Evolutionary conservation across 768 basidiomycete species (phyloP), one percentile per base, ranked within the genome.

Genomic region (Hortiboletus campestris): DNA sequence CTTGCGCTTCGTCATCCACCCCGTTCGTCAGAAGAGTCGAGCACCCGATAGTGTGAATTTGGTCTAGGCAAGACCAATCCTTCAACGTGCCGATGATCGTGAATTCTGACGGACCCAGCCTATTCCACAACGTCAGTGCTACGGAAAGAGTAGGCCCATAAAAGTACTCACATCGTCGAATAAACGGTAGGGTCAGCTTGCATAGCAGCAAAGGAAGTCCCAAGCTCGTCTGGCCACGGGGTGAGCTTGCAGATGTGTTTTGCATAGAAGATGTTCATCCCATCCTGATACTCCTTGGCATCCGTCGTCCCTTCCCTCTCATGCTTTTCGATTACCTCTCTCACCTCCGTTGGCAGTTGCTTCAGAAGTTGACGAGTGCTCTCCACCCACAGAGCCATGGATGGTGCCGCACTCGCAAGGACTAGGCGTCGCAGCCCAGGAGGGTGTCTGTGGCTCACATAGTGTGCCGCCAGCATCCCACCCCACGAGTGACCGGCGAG

Each of bases 401-500:
- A 74, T 10, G 72, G 69, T 0, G 72, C 68, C 0, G 71, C 63
- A 31, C 72, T 75, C 7, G 68, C 63, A 17, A 76, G 59, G 28
- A 76, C 66, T 1, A 77, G 59, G 10, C 65, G 73, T 43, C 66
- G 72, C 11, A 81, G 55, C 0, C 78, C 78, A 0, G 49, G 22
- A 3, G 79, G 79, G n/a, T 75, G 69, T 13, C 70, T 67, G 16
- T 68, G 60, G 36, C 73, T 66, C 8, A 61, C 78, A 46, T 76
- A 79, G 38, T 78, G 73, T 6, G 69, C 58, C 0, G 70, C 80
- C 10, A 84, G 70, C 69, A 81, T 81, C 1, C 78, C 82, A 13
- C 84, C 84, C 83, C 83, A 83, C 6, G 80, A 83, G 46, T 84
- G 83, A 0, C 84, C 84, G 1, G 77, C 58, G 2, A 84, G 62